Base-by-base conservation (phyloP, 2,329 filamentous ascomycete genomes). In the Cadophora sp. region DNA sequence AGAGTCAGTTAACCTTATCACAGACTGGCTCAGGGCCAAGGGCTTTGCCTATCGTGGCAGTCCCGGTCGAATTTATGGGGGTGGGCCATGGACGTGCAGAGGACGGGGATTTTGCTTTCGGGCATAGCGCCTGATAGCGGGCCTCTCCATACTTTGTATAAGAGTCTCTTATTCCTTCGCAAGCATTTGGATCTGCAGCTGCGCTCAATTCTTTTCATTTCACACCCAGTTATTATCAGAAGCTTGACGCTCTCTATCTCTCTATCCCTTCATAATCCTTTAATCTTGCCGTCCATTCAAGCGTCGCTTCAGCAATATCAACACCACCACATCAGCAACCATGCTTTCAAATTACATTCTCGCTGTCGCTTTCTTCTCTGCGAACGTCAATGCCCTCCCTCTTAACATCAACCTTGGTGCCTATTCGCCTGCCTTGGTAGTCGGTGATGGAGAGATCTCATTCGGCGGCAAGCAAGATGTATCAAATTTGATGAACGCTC, bases 341-440 rank as follows among this genome's bases (percentile, higher is more conserved):
- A 73, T 76, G 74, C 71, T 71, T 59, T 64, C 72, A 67, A 76
- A 73, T 58, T 72, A 77, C 65, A 66, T 78, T 63, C 62, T 78
- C 62, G 62, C 76, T 51, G 62, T 78, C 51, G 75, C 75, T 43
- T 63, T 80, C 27, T 66, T 80, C 13, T 68, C 75, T 24, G 72
- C 75, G 33, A 67, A 74, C 22, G 70, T 77, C 41, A 71, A 71
- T 39, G 76, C 69, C 80, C 66, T 82, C 56, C 82, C 82, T 33
- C 80, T 84, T 60, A 84, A 83, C 79, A 83, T 84, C 80, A 83
- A 83, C 77, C 78, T 84, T 62, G 82, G 82, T 62, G 82, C 82
- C 39, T 84, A 83, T 73, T 84, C 82, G 51, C 82, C 82, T 59
- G 82, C 82, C 71, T 72, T 83, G 78, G 82, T 84, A 77, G 82